Base-by-base conservation (phyloP, 2,329 filamentous ascomycete genomes). In the Penicillium sclerotigenum region DNA sequence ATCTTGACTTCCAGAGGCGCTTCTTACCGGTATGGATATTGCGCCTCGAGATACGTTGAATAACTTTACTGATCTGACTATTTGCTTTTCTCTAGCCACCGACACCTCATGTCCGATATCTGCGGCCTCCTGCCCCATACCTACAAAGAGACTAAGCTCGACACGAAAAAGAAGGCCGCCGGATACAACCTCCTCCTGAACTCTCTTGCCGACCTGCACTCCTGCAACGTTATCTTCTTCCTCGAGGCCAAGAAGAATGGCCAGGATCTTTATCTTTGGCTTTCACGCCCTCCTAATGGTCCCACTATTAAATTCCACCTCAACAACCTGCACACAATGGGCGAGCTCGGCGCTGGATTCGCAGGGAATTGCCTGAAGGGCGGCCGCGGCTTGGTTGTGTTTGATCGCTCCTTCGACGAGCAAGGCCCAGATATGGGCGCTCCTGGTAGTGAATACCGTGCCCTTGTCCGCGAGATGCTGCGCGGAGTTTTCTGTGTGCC, bases 351-450 rank as follows among this genome's bases (percentile, higher is more conserved):
- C 70, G 68, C 73, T 20, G 73, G 73, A 4, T 97, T 99, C 74
- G 92, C 91, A 16, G 94, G 94, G 52, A 99, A 99, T 80, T 97
- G 92, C 73, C 80, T 97, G 59, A 97, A 96, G 77, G 94, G 94
- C 57, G 94, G 90, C 28, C 82, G 94, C 34, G 93, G 94, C 1
- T 81, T 99, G 37, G 85, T 99, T 54, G 94, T 90, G 34, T 99
- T 99, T 73, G 94, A 97, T 72, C 83, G 85, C 51, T 84, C 86
- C 18, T 99, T 99, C 76, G 90, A 95, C 59, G 83, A 83, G 64
- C 83, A 90, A 67, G 89, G 72, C 6, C 72, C 91, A 2, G 86
- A 96, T 69, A 86, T 95, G 53, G 81, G 96, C 61, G 86, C 65
- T 42, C 68, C 69, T 4, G 76, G 76, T 14, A 72, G 72, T 29